A percentile compares a stretch with the other conserved stretches of the same genome.
Conservation (phyloP, 768 basidiomycete genomes). For the Tricholoma saponaceum region DNA sequence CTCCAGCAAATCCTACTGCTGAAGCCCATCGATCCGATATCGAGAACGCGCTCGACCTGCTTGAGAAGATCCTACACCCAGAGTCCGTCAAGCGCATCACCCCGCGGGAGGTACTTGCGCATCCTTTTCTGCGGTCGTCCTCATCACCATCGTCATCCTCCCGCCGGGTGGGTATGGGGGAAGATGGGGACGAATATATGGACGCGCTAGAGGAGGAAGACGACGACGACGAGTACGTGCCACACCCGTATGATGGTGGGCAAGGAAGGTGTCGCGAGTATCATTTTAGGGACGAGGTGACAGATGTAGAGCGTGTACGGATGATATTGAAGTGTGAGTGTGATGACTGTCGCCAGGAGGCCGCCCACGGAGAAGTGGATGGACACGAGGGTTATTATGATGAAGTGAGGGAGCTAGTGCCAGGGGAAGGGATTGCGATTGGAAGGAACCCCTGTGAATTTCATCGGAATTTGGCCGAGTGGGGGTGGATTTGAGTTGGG, state of each 20-base stretch:
- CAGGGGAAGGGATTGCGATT: conserved; percentile 55
- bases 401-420: conserved; percentile 28
- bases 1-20: conserved; percentile 23
- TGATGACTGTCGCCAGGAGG: conserved; percentile 21
- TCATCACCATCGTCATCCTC: background rate
- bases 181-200: conserved; percentile 29
- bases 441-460: conserved; percentile 61
- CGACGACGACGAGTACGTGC: conserved; percentile 57
- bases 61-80: conserved; percentile 68
- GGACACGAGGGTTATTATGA: conserved; percentile 7
- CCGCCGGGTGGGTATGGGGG: background rate
- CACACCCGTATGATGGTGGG: conserved; percentile 52
- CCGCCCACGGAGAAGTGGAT: background rate
- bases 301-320: conserved; percentile 49
- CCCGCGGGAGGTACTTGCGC: conserved; percentile 70
- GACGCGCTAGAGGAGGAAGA: conserved; percentile 22
- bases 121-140: conserved; percentile 58
- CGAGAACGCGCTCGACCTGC: conserved; percentile 67
- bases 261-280: conserved; percentile 60
- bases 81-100: conserved; percentile 77
- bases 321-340: conserved; percentile 34
- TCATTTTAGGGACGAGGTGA: conserved; percentile 57
- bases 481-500: background rate
- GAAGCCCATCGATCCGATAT: conserved; percentile 46
- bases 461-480: conserved; percentile 32